A percentile compares a stretch with the other conserved stretches of the same genome.
Evolutionary conservation across 306 rosid species (phyloP).

Genomic region (Medicago arabica): DNA sequence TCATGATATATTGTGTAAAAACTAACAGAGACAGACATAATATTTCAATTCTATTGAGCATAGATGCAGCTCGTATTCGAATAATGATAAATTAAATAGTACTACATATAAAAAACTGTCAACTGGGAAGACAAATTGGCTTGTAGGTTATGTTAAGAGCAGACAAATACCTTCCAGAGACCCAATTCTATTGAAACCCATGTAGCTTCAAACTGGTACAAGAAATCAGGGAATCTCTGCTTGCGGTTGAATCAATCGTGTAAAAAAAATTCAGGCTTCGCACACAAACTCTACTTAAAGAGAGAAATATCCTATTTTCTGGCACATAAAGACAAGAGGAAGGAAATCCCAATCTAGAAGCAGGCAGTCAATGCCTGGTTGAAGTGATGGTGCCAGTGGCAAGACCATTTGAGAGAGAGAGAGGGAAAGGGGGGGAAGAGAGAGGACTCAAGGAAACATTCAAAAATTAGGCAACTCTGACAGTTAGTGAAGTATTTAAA

Average conservation of each 20-base stretch:
- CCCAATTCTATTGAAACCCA: neutral
- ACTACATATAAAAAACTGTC: neutral
- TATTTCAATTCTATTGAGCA: constrained; percentile 21
- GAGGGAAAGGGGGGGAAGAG: neutral
- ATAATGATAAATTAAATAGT: constrained; percentile 22
- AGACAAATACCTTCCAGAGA: constrained; percentile 25
- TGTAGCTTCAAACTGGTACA: neutral
- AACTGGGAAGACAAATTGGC: constrained; percentile 20
- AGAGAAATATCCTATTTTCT: constrained; percentile 1
- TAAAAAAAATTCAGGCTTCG: constrained; percentile 10
- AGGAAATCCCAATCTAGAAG: neutral
- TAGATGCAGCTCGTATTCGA: constrained; percentile 15
- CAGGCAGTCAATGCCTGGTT: neutral
- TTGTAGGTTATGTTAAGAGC: neutral
- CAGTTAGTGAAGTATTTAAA: neutral
- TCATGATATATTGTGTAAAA: neutral
- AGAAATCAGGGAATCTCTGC: constrained; percentile 16
- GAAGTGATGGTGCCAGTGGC: neutral
- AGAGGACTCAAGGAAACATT: neutral
- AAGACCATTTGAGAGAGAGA: neutral
- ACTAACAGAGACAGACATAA: neutral
- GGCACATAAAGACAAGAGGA: constrained; percentile 1
- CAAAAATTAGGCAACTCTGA: neutral
- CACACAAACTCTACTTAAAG: constrained; percentile 6
- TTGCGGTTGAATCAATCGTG: constrained; percentile 12